These are phyloP conservation scores for Candida chauliodis DNA, from an alignment of 805 yeast species.

Conservation along the genomic window DNA sequence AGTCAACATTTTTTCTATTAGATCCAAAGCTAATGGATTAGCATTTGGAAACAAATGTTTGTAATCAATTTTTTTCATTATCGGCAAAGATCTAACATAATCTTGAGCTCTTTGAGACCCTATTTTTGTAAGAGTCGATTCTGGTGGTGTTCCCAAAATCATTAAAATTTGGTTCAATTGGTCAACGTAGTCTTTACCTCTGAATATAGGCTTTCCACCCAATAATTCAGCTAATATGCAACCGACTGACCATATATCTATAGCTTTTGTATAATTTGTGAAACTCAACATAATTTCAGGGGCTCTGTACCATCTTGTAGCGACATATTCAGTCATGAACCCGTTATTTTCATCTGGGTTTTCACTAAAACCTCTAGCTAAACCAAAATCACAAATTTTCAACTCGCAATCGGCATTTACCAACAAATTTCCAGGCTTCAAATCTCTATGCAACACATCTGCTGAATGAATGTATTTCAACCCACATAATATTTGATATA, in stretches of 20 bases:
- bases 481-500: slow-evolving; percentile 90
- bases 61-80: slow-evolving; percentile 76
- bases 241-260: slow-evolving; percentile 97
- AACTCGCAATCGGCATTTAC: slow-evolving; percentile 96
- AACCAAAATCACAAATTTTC: slow-evolving; percentile 94
- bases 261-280: slow-evolving; percentile 93
- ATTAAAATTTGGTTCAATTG: slow-evolving; percentile 85
- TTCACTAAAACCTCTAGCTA: slow-evolving; percentile 86
- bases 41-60: slow-evolving; percentile 73
- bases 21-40: slow-evolving; percentile 80
- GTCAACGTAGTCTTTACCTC: slow-evolving; percentile 94
- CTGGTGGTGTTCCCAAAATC: slow-evolving; percentile 87
- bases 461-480: slow-evolving; percentile 86
- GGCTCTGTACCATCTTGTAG: slow-evolving; percentile 98
- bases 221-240: slow-evolving; percentile 92
- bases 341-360: slow-evolving; percentile 85
- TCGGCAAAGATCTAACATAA: slow-evolving; percentile 83
- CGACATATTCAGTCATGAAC: slow-evolving; percentile 95
- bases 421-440: slow-evolving; percentile 89
- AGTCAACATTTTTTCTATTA: slow-evolving; percentile 78
- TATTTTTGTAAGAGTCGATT: slow-evolving; percentile 39
- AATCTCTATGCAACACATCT: slow-evolving; percentile 88
- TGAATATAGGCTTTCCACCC: slow-evolving; percentile 87
- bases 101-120: slow-evolving; percentile 90
- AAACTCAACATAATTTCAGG: slow-evolving; percentile 96